A percentile compares a stretch with the other conserved stretches of the same genome.
phyloP scores from a whole-genome alignment of 2,329 filamentous ascomycete genomes.

The Grosmannia serpens region DNA sequence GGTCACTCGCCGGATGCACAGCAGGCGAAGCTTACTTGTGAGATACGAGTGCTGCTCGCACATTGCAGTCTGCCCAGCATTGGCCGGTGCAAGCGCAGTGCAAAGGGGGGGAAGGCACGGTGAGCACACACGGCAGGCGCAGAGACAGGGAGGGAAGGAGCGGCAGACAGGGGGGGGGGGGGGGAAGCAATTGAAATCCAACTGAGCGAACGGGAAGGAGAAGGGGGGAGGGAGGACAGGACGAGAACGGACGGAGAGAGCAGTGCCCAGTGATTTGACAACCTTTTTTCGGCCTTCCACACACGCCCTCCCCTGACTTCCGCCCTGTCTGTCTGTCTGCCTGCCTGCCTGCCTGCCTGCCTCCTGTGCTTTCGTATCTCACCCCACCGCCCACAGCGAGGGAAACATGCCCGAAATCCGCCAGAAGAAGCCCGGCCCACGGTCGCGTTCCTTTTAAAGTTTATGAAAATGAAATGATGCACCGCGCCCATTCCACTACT shows the following conservation, averaged over 20 bases:
- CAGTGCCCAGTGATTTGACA: not conserved
- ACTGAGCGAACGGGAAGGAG: not conserved
- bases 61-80: not conserved
- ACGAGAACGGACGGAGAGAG: no score
- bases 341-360: no score
- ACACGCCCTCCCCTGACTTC: not conserved
- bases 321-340: no score
- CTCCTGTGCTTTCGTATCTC: not conserved
- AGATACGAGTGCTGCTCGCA: not conserved
- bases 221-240: not conserved
- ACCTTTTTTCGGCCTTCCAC: not conserved
- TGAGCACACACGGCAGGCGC: not conserved
- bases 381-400: not conserved
- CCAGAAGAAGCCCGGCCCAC: slow-evolving; percentile 19
- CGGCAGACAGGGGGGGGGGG: not conserved
- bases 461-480: not conserved
- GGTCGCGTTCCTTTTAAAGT: slow-evolving; percentile 16
- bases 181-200: not conserved
- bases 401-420: not conserved
- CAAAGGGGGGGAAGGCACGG: not conserved
- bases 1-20: not conserved
- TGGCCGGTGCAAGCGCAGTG: not conserved
- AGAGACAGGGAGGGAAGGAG: not conserved
- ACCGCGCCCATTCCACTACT: not conserved
- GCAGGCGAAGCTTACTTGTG: not conserved